phyloP scores from a whole-genome alignment of 2,329 filamentous ascomycete genomes.

The Colletotrichum abscissum region DNA sequence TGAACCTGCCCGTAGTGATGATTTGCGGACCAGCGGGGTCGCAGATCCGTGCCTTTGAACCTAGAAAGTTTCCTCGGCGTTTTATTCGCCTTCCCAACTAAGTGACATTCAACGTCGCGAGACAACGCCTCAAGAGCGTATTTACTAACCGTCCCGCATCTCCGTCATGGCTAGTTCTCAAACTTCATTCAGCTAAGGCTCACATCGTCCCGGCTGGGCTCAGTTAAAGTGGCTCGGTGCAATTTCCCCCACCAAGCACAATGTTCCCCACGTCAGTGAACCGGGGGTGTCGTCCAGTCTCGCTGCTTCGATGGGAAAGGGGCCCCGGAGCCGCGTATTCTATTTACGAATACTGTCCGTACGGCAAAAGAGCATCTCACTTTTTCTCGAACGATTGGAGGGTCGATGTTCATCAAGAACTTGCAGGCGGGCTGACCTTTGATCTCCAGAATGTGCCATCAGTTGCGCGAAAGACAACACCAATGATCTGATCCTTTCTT shows the following conservation, averaged over 20 bases:
- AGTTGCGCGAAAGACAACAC: background rate
- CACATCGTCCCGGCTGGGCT: background rate
- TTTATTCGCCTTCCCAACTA: background rate
- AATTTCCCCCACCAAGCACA: slow-evolving; percentile 27
- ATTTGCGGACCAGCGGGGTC: background rate
- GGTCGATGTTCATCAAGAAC: background rate
- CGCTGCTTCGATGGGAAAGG: slow-evolving; percentile 21
- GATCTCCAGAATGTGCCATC: slow-evolving; percentile 18
- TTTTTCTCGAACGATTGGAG: background rate
- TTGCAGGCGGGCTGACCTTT: background rate
- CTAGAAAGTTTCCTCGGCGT: background rate
- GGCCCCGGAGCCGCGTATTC: slow-evolving; percentile 23
- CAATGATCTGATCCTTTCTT: slow-evolving; percentile 12
- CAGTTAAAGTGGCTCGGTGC: slow-evolving; percentile 28
- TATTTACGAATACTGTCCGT: slow-evolving; percentile 11
- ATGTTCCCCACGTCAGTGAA: slow-evolving; percentile 25
- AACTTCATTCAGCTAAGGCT: slow-evolving; percentile 2
- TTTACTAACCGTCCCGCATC: background rate
- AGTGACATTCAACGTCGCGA: background rate
- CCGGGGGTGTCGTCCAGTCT: slow-evolving; percentile 20
- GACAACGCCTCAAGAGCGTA: background rate
- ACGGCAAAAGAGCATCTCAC: background rate
- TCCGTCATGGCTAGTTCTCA: background rate
- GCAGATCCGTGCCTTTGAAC: background rate
- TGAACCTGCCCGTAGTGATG: background rate